Conservation (phyloP, 495 filamentous ascomycete genomes). For the Astrothelium macrocarpum region DNA sequence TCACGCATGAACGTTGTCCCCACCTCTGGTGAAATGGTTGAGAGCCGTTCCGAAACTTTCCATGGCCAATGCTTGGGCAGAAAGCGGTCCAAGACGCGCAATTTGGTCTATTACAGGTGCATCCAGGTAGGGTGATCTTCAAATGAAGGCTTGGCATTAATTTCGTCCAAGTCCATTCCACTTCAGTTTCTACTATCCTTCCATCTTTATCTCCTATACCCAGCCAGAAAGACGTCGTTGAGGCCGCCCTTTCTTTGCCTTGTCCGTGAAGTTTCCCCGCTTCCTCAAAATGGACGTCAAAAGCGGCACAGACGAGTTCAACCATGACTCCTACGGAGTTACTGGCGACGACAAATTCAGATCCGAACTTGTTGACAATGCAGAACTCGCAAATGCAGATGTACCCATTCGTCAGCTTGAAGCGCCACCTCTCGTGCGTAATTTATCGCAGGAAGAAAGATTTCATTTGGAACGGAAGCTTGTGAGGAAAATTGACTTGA, state of each 20-base stretch:
- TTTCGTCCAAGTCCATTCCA: background rate
- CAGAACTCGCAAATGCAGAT: conserved; percentile 2
- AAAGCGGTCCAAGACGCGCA: background rate
- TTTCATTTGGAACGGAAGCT: background rate
- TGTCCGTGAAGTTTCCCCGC: background rate
- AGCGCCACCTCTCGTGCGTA: conserved; percentile 6
- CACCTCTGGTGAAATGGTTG: background rate
- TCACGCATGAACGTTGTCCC: background rate
- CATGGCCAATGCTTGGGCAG: background rate
- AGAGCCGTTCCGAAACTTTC: background rate
- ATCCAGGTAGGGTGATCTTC: background rate
- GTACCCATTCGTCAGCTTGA: background rate
- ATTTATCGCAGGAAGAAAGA: conserved; percentile 5
- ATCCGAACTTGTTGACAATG: background rate
- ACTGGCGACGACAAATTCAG: conserved; percentile 9
- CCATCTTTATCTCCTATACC: background rate
- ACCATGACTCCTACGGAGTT: background rate
- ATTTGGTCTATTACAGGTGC: background rate
- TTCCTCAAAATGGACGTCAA: background rate
- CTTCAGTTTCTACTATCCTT: background rate
- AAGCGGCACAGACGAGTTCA: conserved; percentile 2
- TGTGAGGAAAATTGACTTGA: conserved; percentile 10
- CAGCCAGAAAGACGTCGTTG: background rate
- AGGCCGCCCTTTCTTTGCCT: background rate
- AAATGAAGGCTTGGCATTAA: background rate